A percentile compares a stretch with the other conserved stretches of the same genome.
Evolutionary conservation across 2,329 filamentous ascomycete genomes (phyloP).

Genomic region (Claviceps capensis): DNA sequence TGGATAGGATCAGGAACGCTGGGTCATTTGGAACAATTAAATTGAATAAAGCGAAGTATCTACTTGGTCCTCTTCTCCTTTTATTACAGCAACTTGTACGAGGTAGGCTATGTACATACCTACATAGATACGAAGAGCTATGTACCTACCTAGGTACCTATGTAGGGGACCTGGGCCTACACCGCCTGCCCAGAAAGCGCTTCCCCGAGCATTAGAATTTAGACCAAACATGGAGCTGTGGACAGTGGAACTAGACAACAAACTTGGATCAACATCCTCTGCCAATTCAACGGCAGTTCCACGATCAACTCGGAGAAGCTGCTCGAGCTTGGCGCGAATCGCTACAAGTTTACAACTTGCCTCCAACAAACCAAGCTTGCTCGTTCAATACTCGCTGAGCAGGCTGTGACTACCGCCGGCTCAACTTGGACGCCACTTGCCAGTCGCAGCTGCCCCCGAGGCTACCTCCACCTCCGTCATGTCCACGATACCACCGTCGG

Average conservation of each 20-base stretch:
- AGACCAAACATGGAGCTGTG: neutral
- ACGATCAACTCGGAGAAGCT: neutral
- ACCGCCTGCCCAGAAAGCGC: neutral
- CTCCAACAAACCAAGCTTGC: neutral
- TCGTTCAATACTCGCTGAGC: neutral
- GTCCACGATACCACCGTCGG: conserved; percentile 70
- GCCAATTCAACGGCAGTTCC: neutral
- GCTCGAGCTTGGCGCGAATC: neutral
- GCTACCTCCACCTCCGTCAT: conserved; percentile 29
- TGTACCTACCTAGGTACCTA: no score
- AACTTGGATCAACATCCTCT: neutral
- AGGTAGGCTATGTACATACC: neutral
- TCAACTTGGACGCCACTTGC: neutral
- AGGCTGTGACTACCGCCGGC: neutral
- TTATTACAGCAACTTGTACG: no score
- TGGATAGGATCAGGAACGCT: neutral
- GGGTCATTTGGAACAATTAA: neutral
- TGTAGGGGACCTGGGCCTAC: neutral
- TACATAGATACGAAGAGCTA: no score
- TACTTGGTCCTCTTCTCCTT: no score
- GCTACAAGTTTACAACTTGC: neutral
- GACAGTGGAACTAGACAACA: neutral
- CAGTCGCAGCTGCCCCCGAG: neutral
- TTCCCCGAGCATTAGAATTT: neutral
- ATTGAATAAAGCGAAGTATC: no score